phyloP scores from a whole-genome alignment of 2,329 filamentous ascomycete species.

The Fusarium annulatum region DNA sequence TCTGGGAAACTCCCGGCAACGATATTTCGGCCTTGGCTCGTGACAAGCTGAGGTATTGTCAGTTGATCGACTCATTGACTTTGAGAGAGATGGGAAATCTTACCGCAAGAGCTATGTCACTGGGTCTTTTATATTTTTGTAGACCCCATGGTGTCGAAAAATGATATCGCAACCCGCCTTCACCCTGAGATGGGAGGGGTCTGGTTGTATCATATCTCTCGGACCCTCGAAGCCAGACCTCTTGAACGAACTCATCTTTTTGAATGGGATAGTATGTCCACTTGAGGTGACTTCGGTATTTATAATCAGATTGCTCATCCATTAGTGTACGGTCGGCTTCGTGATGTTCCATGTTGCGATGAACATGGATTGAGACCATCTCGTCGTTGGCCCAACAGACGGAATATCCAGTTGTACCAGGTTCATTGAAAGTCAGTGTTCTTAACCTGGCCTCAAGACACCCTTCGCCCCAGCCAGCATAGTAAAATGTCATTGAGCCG shows the following conservation, averaged over 20 bases:
- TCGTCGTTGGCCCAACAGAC: constrained; percentile 4
- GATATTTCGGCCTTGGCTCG: neutral
- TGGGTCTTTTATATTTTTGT: constrained; percentile 8
- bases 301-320: neutral
- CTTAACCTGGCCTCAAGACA: constrained; percentile 4
- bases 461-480: constrained; percentile 21
- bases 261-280: constrained; percentile 17
- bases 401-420: constrained; percentile 14
- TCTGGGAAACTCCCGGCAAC: constrained; percentile 1
- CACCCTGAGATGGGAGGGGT: neutral
- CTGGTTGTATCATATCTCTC: neutral
- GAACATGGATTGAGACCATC: constrained; percentile 3
- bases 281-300: neutral
- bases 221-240: constrained; percentile 21
- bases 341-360: neutral
- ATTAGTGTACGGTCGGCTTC: accelerated
- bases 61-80: neutral
- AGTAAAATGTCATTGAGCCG: neutral
- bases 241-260: neutral
- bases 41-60: neutral
- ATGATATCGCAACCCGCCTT: neutral
- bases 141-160: constrained; percentile 3
- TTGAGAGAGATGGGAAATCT: neutral
- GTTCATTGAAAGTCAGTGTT: constrained; percentile 7
- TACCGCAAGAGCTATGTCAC: constrained; percentile 8